Base-by-base conservation (phyloP, 106 monocot genomes). In the Amphibolis antarctica region DNA sequence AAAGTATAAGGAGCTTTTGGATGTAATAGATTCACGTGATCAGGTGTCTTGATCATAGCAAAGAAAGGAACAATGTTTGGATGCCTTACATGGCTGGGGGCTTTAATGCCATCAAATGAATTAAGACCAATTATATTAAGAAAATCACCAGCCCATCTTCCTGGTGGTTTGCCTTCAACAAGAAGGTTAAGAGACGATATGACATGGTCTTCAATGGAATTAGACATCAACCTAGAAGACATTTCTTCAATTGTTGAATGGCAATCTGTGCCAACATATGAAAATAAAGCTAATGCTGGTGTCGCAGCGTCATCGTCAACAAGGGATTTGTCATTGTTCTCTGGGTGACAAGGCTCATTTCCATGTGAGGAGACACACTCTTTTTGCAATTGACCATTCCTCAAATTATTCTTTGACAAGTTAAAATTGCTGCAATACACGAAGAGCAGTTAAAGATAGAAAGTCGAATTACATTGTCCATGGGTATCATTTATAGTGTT, bases 31-130 rank as follows among this genome's bases (percentile, higher is more conserved):
- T 86, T 78, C 23, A 59, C 43, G 68, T 68, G 78, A 25, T 29
- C 54, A 66, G 67, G 26, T 71, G 78, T 28, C 62, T 69, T 74
- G 21, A 96, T 28, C 71, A 86, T n/a, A 31, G 78, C 83, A 63
- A 96, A 65, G 36, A 86, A 10, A 17, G 96, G 89, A 43, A 60
- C 66, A 44, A 90, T 78, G 59, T 87, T 96, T 73, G 96, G 90
- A 72, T 96, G 96, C 65, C 96, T 84, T 21, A 86, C 74, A 75
- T 65, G 49, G 60, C 52, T 43, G 49, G 81, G 53, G 61, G 44
- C 9, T 42, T 43, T 27, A n/a, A 25, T 69, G 12, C 66, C 84
- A 61, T 60, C n/a, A 51, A 80, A 84, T 57, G 72, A 56, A 53
- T 77, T 77, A 21, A 79, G 74, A 44, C 86, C 89, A 68, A 82